Percentiles rank a stretch among this genome's conserved stretches.
Conservation (phyloP, 108 stramenopile genomes). For the Ochromonas danica region DNA sequence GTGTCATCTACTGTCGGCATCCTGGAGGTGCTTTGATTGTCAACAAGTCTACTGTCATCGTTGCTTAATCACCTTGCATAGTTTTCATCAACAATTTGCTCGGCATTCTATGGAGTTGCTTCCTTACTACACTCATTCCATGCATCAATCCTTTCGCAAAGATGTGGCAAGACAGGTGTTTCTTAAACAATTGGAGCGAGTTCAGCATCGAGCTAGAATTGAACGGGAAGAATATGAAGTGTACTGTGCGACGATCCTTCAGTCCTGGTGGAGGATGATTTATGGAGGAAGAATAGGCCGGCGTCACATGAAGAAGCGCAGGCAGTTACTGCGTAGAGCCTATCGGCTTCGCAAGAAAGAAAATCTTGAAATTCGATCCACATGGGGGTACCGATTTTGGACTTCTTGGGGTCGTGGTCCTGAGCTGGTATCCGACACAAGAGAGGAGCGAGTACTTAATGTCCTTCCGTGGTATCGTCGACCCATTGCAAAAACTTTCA, state of each 20-base stretch:
- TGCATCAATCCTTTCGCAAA: slow-evolving; percentile 24
- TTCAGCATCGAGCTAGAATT: slow-evolving; percentile 9
- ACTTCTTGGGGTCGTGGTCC: not conserved
- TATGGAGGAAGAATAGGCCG: slow-evolving; percentile 20
- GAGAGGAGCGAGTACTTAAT: slow-evolving; percentile 39
- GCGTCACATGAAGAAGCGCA: not conserved
- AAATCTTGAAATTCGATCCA: not conserved
- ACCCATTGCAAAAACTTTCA: not conserved
- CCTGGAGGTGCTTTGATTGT: slow-evolving; percentile 40
- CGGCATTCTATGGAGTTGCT: slow-evolving; percentile 34
- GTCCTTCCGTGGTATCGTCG: not conserved
- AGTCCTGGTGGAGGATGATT: slow-evolving; percentile 33
- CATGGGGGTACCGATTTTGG: slow-evolving; percentile 5
- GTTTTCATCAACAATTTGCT: slow-evolving; percentile 8
- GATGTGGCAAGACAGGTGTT: slow-evolving; percentile 32
- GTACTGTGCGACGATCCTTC: slow-evolving; percentile 35
- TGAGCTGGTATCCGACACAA: slow-evolving; percentile 31
- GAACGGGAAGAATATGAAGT: slow-evolving; percentile 31
- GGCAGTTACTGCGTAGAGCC: slow-evolving; percentile 6
- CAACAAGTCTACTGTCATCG: slow-evolving; percentile 37
- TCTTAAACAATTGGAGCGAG: slow-evolving; percentile 9
- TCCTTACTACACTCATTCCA: slow-evolving; percentile 38
- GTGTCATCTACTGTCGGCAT: slow-evolving; percentile 21
- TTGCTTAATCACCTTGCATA: slow-evolving; percentile 33
- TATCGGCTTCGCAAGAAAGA: slow-evolving; percentile 34